Evolutionary conservation across 139 green algal genomes (phyloP).

Genomic region (Chlamydomonas sphaeroides): DNA sequence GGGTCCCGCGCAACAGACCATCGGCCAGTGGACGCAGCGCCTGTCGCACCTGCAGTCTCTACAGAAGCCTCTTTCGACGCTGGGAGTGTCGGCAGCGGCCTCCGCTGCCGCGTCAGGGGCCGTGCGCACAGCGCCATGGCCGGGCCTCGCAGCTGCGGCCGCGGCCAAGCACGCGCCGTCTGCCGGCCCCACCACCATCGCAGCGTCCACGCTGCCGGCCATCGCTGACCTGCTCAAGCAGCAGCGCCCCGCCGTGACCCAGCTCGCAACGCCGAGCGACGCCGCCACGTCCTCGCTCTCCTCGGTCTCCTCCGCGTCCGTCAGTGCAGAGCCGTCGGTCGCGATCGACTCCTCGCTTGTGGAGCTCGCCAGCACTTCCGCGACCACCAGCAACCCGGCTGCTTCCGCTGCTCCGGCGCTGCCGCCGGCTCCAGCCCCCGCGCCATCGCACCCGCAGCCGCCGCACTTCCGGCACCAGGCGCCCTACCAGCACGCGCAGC

Average conservation of each 20-base stretch:
- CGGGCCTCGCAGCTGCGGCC: not conserved
- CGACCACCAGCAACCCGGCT: no score
- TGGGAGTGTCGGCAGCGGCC: not conserved
- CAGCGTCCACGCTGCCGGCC: slow-evolving; percentile 20
- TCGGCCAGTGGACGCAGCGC: slow-evolving; percentile 22
- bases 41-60: slow-evolving; percentile 25
- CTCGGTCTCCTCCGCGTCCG: not conserved
- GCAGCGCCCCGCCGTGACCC: no score
- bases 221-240: slow-evolving; percentile 17
- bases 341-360: no score
- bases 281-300: no score
- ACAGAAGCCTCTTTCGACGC: slow-evolving; percentile 3
- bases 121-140: not conserved
- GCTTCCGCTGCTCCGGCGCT: no score
- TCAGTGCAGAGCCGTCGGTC: not conserved
- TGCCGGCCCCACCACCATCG: not conserved
- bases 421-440: no score
- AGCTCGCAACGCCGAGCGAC: no score
- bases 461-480: not conserved
- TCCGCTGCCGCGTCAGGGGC: not conserved
- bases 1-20: not conserved
- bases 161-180: not conserved
- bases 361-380: not conserved
- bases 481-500: not conserved
- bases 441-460: not conserved